Evolutionary conservation across 73 alveolate species (phyloP), one percentile per base, ranked within the genome.

Genomic region (Durusdinium trenchii): DNA sequence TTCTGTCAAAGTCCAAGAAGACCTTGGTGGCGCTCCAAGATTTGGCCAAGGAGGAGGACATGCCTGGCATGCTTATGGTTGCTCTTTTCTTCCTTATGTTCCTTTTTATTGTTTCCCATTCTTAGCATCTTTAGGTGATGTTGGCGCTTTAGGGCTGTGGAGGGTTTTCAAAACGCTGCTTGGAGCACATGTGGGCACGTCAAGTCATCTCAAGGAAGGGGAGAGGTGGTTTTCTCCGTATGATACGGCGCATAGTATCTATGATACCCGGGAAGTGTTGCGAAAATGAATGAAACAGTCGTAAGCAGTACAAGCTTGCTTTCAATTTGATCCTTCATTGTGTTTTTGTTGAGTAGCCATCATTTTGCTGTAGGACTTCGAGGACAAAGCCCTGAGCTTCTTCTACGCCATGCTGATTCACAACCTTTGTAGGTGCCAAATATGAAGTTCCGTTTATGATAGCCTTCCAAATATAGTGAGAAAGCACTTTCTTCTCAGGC

Each of bases 401-500:
- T 64, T 61, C 85, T 89, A 46, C 35, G 85, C 96, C 96, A 57
- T 48, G 71, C 96, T 89, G 35, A 38, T 89, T 86, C 46, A 89
- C 96, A 89, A 89, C 86, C 96, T 89, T 18, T 89, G 96, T 86
- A 89, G 96, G 96, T 46, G 46, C 54, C 20, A 28, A 46, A 48
- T n/a, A 30, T n/a, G 3, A 16, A n/a, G 30, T 30, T 28, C 20
- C n/a, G n/a, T n/a, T n/a, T n/a, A n/a, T n/a, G n/a, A n/a, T n/a
- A n/a, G n/a, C n/a, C n/a, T n/a, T n/a, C n/a, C n/a, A n/a, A n/a
- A n/a, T 32, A 62, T 62, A 30, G 76, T 32, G 18, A 36, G 40
- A 36, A 30, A 30, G 76, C 38, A 32, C 38, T 30, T 62, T 32
- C 76, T 30, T 62, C 35, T 62, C 76, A 1, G 28, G 76, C 38